Evolutionary conservation across 2,329 filamentous ascomycete genomes (phyloP), one percentile per base, ranked within the genome.

Genomic region (Alternaria infectoria): DNA sequence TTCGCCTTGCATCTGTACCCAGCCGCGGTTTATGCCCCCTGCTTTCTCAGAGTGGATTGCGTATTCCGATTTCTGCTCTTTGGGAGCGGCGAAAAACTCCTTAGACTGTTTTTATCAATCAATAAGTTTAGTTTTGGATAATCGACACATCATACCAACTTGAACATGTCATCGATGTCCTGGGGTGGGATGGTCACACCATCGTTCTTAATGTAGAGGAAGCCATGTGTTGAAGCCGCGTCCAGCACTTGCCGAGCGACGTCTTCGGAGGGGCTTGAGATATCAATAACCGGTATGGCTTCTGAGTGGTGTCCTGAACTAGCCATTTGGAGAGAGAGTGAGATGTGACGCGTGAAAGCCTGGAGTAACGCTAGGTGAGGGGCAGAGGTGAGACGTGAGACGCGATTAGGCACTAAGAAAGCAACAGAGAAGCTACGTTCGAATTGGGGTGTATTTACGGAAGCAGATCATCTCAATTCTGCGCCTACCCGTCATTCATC

Each of bases 1-100:
- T 81, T 99, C 95, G 12, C 89, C 88, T 74, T 95, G 91, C 91
- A 97, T 94, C 15, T 89, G 89, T 2, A 91, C 88, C 93, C 94
- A 99, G 62, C 95, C 96, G 45, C 89, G 88, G 76, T 98, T 98
- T 83, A 96, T 81, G 36, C 79, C 79, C 9, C 77, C 77, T 0
- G 81, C 82, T 64, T 77, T 77, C 52, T 86, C 86, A 26, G 89
- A 88, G 71, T 89, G 86, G 67, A 97, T 97, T 11, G 87, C 87
- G 75, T 90, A 97, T 74, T 84, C 82, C 64, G 89, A 82, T 79
- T 97, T 97, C 68, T 93, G 90, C 64, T 90, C 87, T 0, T 84
- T 59, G 0, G 93, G 89, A 12, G 90, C 87, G 0, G 83, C 82
- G 80, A 97, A 97, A 74, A 96, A 91, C 54, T 86, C 85, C 70